Conservation (phyloP, 2,329 filamentous ascomycete species). For the Ceratocystiopsis brevicomis region DNA sequence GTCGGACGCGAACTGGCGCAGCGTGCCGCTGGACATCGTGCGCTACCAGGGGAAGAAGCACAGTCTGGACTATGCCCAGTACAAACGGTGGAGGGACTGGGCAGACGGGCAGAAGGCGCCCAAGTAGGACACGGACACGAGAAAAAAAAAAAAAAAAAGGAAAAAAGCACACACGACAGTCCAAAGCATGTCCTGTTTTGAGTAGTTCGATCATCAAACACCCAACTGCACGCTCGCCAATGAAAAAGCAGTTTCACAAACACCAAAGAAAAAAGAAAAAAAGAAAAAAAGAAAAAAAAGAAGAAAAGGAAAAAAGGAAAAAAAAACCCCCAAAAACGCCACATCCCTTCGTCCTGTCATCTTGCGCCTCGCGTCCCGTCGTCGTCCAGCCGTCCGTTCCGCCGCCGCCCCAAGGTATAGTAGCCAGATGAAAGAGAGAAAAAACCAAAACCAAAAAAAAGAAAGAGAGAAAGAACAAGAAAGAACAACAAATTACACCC, state of each 20-base stretch:
- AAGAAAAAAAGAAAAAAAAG: background rate
- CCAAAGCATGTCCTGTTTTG: background rate
- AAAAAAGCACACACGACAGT: conserved; percentile 1
- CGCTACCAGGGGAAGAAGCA: conserved; percentile 76
- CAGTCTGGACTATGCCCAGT: conserved; percentile 51
- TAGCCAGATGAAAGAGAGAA: background rate
- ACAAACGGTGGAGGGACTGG: conserved; percentile 65
- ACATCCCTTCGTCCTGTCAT: too few relatives aligned
- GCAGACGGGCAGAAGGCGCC: conserved; percentile 23
- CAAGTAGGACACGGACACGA: conserved; percentile 4
- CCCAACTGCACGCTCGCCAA: background rate
- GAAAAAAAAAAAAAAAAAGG: background rate
- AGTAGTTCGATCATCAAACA: too few relatives aligned
- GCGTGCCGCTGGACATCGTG: conserved; percentile 60
- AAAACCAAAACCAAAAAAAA: background rate
- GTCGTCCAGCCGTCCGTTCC: too few relatives aligned
- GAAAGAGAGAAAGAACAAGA: background rate
- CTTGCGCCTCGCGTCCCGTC: too few relatives aligned
- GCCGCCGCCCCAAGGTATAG: too few relatives aligned
- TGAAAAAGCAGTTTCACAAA: background rate
- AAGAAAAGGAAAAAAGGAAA: conserved; percentile 1
- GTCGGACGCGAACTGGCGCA: conserved; percentile 61
- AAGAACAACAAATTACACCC: too few relatives aligned
- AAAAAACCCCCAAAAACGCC: background rate
- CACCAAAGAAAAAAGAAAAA: background rate